These are phyloP conservation scores for Gymnopilus dilepis DNA, from an alignment of 768 basidiomycete species.

Conservation along the genomic window DNA sequence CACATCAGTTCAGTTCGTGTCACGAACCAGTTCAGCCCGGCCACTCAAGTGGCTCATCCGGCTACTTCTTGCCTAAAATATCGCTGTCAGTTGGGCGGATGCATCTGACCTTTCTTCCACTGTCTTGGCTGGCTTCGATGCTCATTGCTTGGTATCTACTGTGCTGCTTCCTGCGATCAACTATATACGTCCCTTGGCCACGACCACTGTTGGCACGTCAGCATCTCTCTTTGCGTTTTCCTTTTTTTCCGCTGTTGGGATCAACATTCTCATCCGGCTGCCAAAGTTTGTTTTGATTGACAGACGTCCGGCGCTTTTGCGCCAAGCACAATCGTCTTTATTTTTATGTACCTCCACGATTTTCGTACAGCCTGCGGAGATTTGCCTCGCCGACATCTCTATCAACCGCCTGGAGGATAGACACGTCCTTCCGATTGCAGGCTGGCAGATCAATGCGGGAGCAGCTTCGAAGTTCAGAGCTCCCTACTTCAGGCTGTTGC, in stretches of 20 bases:
- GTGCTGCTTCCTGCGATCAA: no score
- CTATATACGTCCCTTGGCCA: not conserved
- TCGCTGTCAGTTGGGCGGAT: not conserved
- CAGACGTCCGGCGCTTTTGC: not conserved
- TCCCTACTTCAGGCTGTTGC: not conserved
- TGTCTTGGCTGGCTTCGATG: no score
- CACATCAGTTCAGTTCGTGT: slow-evolving; percentile 16
- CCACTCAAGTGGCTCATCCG: slow-evolving; percentile 16
- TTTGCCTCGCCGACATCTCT: not conserved
- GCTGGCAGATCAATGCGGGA: not conserved
- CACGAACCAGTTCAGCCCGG: slow-evolving; percentile 21
- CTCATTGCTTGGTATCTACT: no score
- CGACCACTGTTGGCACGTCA: not conserved
- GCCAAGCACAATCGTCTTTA: not conserved
- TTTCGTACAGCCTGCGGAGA: not conserved
- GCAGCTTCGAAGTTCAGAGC: not conserved
- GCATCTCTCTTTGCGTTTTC: not conserved
- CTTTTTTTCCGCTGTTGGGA: not conserved
- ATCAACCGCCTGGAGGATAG: not conserved
- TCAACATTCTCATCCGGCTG: not conserved
- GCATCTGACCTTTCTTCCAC: not conserved
- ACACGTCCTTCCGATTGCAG: not conserved
- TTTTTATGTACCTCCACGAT: slow-evolving; percentile 4
- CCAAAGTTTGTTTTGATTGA: not conserved
- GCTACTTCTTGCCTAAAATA: slow-evolving; percentile 15